phyloP scores from a whole-genome alignment of 2,329 filamentous ascomycete species.

The Talaromyces verruculosus region DNA sequence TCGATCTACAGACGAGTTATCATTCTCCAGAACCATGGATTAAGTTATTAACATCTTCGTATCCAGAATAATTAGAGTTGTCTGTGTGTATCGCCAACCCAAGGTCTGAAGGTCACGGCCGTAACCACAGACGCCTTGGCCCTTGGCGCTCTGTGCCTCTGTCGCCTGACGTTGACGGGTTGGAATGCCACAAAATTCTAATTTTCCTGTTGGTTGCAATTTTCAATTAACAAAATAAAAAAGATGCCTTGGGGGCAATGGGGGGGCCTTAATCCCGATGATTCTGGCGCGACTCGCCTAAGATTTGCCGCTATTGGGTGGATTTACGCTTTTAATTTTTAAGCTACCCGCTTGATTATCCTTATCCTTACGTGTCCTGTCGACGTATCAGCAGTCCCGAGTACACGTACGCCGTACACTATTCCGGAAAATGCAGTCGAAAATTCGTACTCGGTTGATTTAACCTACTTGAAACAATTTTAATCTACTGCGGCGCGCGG shows the following conservation, averaged over 20 bases:
- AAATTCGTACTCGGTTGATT: constrained; percentile 6
- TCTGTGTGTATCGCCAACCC: neutral
- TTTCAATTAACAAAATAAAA: neutral
- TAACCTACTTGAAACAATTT: neutral
- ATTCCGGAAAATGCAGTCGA: neutral
- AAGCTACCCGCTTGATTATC: neutral
- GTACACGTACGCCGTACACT: neutral
- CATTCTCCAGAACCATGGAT: neutral
- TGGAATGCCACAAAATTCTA: neutral
- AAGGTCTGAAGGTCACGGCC: neutral
- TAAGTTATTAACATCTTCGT: neutral
- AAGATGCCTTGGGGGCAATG: neutral
- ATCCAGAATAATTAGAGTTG: constrained; percentile 3
- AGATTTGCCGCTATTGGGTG: constrained; percentile 14
- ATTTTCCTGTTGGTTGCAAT: neutral
- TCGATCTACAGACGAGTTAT: neutral
- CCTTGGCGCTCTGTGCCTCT: neutral
- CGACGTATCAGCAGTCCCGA: neutral
- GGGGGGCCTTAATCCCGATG: neutral
- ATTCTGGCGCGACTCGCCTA: constrained; percentile 6
- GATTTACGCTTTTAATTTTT: constrained; percentile 1
- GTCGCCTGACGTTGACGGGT: neutral
- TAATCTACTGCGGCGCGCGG: neutral
- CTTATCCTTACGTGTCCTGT: neutral
- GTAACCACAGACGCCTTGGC: constrained; percentile 3